Conservation (phyloP, 2,329 filamentous ascomycete species). For the Nemania bipapillata region DNA sequence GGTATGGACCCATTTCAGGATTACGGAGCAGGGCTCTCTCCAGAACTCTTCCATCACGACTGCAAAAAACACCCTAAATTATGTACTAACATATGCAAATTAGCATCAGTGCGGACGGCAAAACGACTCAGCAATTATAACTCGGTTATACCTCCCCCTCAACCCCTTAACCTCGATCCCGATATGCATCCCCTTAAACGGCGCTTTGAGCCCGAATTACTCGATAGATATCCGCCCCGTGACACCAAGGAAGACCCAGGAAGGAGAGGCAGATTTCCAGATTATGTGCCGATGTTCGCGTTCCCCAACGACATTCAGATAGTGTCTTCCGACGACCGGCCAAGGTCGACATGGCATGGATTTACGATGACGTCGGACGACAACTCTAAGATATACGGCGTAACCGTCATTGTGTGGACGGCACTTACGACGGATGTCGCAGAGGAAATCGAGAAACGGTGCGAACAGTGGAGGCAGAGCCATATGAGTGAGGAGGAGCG, state of each 20-base stretch:
- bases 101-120: slow-evolving; percentile 77
- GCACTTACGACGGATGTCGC: slow-evolving; percentile 84
- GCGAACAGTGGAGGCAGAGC: slow-evolving; percentile 83
- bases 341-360: slow-evolving; percentile 97
- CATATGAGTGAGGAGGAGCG: slow-evolving; percentile 92
- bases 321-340: slow-evolving; percentile 91
- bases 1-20: slow-evolving; percentile 64
- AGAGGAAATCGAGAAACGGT: slow-evolving; percentile 83
- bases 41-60: slow-evolving; percentile 41
- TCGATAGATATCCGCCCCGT: slow-evolving; percentile 92
- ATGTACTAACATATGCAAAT: slow-evolving; percentile 50
- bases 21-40: slow-evolving; percentile 42
- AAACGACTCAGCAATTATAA: slow-evolving; percentile 96
- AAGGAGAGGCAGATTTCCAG: slow-evolving; percentile 86
- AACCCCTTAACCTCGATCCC: slow-evolving; percentile 87
- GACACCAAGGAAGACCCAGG: slow-evolving; percentile 81
- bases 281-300: slow-evolving; percentile 99
- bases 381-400: slow-evolving; percentile 89
- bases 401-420: slow-evolving; percentile 92
- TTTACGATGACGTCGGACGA: slow-evolving; percentile 98
- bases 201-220: slow-evolving; percentile 92
- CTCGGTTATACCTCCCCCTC: slow-evolving; percentile 92
- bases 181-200: slow-evolving; percentile 96
- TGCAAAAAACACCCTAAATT: slow-evolving; percentile 42
- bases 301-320: slow-evolving; percentile 98